phyloP scores from a whole-genome alignment of 2,329 filamentous ascomycete species.

The Microsporum audouinii region DNA sequence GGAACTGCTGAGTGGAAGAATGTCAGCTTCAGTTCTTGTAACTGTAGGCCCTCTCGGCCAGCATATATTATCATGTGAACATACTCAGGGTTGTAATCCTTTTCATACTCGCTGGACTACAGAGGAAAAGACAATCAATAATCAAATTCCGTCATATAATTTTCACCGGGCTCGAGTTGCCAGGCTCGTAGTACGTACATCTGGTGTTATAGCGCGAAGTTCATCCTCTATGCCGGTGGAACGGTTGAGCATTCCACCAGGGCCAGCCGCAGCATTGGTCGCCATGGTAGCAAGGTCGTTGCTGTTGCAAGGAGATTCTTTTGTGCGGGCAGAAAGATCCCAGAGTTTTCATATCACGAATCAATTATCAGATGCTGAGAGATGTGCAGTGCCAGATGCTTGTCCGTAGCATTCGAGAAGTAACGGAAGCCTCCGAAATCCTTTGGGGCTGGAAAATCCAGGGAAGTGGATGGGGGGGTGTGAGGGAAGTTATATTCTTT shows the following conservation, averaged over 20 bases:
- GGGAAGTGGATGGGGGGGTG: neutral
- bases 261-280: neutral
- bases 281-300: neutral
- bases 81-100: slow-evolving; percentile 3
- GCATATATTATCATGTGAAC: neutral
- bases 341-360: neutral
- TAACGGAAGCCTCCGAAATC: neutral
- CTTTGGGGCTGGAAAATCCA: neutral
- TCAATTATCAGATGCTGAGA: neutral
- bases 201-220: neutral
- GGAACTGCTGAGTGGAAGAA: slow-evolving; percentile 1
- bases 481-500: neutral
- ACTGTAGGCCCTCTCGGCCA: neutral
- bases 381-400: neutral
- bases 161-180: neutral
- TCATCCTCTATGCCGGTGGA: neutral
- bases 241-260: neutral
- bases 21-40: neutral
- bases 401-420: neutral
- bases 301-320: neutral
- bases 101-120: neutral
- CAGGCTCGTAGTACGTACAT: neutral
- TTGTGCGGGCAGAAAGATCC: neutral
- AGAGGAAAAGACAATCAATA: neutral
- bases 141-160: neutral